Conservation (phyloP, 441 rosid genomes). For the Syzygium syzygioides region DNA sequence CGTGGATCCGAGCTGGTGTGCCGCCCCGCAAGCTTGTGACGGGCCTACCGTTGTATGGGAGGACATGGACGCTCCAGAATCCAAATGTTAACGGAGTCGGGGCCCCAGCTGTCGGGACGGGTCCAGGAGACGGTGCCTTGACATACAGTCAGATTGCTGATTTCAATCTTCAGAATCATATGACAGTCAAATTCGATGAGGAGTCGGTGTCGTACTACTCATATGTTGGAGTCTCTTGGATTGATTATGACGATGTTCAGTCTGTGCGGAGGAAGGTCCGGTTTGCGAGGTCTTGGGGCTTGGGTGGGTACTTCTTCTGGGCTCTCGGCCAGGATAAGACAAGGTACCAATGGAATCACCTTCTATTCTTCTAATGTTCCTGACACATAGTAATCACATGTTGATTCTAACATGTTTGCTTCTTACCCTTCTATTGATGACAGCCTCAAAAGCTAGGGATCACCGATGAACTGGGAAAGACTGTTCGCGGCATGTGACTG, state of each 20-base stretch:
- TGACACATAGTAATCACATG: neutral
- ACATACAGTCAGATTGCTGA: slow-evolving; percentile 11
- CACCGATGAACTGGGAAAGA: neutral
- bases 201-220: slow-evolving; percentile 27
- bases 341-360: slow-evolving; percentile 14
- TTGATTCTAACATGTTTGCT: neutral
- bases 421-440: neutral
- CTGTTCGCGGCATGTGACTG: neutral
- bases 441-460: neutral
- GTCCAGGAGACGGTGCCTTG: slow-evolving; percentile 22
- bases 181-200: slow-evolving; percentile 9
- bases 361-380: neutral
- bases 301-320: slow-evolving; percentile 48
- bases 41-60: slow-evolving; percentile 42
- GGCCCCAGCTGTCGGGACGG: slow-evolving; percentile 21
- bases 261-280: slow-evolving; percentile 23
- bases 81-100: slow-evolving; percentile 27
- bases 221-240: slow-evolving; percentile 20
- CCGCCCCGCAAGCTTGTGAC: slow-evolving; percentile 24
- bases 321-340: slow-evolving; percentile 29
- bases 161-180: slow-evolving; percentile 9
- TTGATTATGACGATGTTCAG: slow-evolving; percentile 31
- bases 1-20: slow-evolving; percentile 34
- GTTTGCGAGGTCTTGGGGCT: slow-evolving; percentile 18
- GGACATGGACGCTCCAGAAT: slow-evolving; percentile 30